Conservation (phyloP, 1,284 basidiomycete genomes). For the Ganoderma resinaceum region DNA sequence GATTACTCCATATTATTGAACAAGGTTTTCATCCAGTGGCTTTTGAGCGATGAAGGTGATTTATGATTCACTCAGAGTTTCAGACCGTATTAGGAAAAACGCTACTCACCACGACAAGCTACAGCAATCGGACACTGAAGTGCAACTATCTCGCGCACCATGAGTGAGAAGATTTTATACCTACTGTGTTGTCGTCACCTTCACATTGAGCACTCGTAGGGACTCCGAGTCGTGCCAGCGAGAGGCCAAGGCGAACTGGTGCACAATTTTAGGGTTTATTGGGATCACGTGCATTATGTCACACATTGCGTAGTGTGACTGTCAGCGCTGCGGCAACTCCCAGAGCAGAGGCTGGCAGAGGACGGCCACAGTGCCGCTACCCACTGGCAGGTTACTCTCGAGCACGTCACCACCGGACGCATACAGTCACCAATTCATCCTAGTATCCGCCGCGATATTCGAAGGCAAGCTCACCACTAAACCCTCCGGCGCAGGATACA, state of each 20-base stretch:
- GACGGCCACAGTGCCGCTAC: too few relatives aligned
- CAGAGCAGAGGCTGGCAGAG: neutral
- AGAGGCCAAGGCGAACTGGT: too few relatives aligned
- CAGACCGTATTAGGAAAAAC: too few relatives aligned
- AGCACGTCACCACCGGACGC: neutral
- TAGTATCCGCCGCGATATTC: neutral
- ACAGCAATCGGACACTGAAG: too few relatives aligned
- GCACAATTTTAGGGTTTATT: neutral
- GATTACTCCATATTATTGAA: neutral
- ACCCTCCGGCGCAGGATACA: neutral
- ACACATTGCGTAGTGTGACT: neutral
- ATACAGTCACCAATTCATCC: neutral
- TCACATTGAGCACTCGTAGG: too few relatives aligned
- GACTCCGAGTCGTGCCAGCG: too few relatives aligned
- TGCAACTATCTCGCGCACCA: too few relatives aligned
- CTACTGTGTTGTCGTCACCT: too few relatives aligned
- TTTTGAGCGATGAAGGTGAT: neutral
- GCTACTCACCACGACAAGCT: too few relatives aligned
- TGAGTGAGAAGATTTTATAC: too few relatives aligned
- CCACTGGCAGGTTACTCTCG: neutral
- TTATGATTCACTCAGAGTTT: too few relatives aligned
- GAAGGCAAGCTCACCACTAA: neutral
- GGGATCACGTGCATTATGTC: neutral
- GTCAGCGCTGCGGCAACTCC: neutral
- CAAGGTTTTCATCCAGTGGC: neutral